Base-by-base conservation (phyloP, 371 early-diverging fungal species). In the Rhizopus arrhizus region DNA sequence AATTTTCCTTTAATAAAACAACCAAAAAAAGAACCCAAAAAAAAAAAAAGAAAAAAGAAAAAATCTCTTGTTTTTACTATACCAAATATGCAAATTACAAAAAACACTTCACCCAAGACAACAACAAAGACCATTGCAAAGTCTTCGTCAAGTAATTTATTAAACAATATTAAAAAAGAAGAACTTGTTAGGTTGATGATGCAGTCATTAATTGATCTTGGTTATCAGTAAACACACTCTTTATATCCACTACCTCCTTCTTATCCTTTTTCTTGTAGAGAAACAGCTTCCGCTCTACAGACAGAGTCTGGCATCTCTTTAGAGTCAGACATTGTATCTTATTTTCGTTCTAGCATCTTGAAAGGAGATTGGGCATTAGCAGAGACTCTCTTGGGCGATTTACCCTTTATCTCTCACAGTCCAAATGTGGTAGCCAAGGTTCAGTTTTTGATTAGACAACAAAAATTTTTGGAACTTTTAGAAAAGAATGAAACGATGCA, bases 111-210 rank as follows among this genome's bases (percentile, higher is more conserved):
- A 4, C 12, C 29, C 32, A 36, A 55, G 36, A 40, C 48, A n/a
- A 7, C 46, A 43, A 4, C 34, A 43, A 33, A 28, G 15, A 33
- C 8, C 31, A 31, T 34, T 2, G 8, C 43, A 34, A 53, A 59
- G 8, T 12, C 48, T 7, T 13, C n/a, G 5, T n/a, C 43, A 43
- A 15, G 13, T 13, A 29, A 42, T 33, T 4, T 53, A 13, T 9
- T 47, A n/a, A 55, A 13, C 7, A 55, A 59, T 55, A 62, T 80
- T 22, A 74, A 67, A 29, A 78, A 81, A 40, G 85, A 88, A 41
- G 95, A 97, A 68, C 76, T 95, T 3, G 90, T 95, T 22, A 84
- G 96, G 12, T 68, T 97, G 10, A 89, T 96, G 72, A 66, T 92
- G 31, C 95, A 97, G 68, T 78, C 91, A 33, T 73, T 97, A 35